Base-by-base conservation (phyloP, 2,329 filamentous ascomycete species). In the Ilyonectria sp. region DNA sequence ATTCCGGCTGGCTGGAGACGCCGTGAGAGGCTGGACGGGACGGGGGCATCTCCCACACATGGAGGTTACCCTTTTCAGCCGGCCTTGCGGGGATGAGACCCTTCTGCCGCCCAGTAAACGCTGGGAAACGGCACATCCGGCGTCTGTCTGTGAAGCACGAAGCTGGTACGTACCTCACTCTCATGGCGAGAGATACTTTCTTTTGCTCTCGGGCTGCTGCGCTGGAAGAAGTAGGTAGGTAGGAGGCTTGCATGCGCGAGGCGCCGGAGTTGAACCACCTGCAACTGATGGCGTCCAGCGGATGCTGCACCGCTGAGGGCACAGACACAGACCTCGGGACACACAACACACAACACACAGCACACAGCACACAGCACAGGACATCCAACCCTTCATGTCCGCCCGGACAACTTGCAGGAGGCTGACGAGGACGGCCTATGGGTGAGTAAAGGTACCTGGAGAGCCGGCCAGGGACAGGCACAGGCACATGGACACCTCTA, bases 1-100 rank as follows among this genome's bases (percentile, higher is more conserved):
- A 50, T 50, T 50, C 47, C 26, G 29, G 26, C 47, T 29, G 47
- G 31, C 29, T 62, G 29, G 59, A 37, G 50, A 37, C 29, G 10
- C 50, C 33, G 29, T 37, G 50, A 54, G 29, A 54, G 50, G 50
- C 50, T 33, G 49, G 40, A 17, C 15, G n/a, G 13, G 9, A 44
- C 13, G 40, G 40, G 40, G 46, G 9, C 29, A 52, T 33, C 17
- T 21, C 21, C 21, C 40, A 29, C 50, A 47, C 50, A 21, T 47
- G 23, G 40, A 62, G 53, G 19, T 55, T 62, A 23, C 60, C 60
- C 54, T 55, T 62, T 62, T 49, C 52, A 62, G 60, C 50, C 49
- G 52, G 52, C 29, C 52, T 62, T 62, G 43, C 43, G 60, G 60
- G 52, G 60, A 56, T 56, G 26, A 29, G n/a, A 21, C 9, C 58